Base-by-base conservation (phyloP, 2,329 filamentous ascomycete species). In the Zymoseptoria ardabiliae region DNA sequence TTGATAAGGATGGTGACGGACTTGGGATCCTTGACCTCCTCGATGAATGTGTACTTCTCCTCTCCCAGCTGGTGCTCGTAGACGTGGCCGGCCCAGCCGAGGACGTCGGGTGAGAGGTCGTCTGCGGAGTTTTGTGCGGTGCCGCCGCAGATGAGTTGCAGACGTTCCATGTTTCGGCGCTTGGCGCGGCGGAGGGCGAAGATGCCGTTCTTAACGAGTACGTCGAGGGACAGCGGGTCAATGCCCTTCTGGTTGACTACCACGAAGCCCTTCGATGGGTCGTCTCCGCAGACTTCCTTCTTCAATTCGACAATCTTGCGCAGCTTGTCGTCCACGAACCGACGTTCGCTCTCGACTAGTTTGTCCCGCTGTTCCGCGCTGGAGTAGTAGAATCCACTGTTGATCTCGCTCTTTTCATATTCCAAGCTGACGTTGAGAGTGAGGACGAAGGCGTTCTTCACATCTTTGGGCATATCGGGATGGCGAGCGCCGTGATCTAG, bases 201-300 rank as follows among this genome's bases (percentile, higher is more conserved):
- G 69, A 99, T 99, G 67, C 92, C 92, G 74, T 99, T 97, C 85
- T 99, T 99, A 65, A 94, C 92, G 60, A 99, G 81, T 11, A 99
- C 91, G 70, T 99, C 94, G 66, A 99, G 82, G 57, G 92, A 97
- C 63, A 99, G 81, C 21, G 94, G 94, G 74, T 99, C 94, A 68
- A 99, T 99, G 63, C 94, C 94, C 83, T 99, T 99, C 78, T 99
- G 94, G 81, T 99, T 99, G 77, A 99, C 90, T 71, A 99, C 87
- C 66, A 97, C 94, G 73, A 99, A 99, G 70, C 89, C 88, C 82
- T 97, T 97, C 79, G 90, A 94, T 8, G 87, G 85, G 70, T 97
- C 94, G 68, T 86, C 88, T 28, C 93, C 94, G 76, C 94, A 99
- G 13, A 97, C 91, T 76, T 96, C 86, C 81, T 97, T 96, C 85